Conservation (phyloP, 1,284 basidiomycete species). For the Ganoderma sinense region DNA sequence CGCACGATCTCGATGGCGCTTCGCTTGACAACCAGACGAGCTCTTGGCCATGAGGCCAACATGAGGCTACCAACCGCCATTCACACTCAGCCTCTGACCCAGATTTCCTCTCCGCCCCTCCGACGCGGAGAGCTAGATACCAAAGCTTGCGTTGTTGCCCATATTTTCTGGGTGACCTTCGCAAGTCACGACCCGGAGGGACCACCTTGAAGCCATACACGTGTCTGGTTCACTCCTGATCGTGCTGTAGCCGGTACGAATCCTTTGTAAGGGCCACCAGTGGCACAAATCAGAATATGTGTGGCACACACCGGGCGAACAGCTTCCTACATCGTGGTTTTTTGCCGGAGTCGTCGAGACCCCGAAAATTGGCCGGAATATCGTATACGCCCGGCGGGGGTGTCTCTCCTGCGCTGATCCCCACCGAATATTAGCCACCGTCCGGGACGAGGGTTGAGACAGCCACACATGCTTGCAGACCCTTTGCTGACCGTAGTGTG, state of each 20-base stretch:
- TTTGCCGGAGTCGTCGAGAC: neutral
- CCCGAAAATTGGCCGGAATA: neutral
- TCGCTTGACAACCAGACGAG: conserved; percentile 7
- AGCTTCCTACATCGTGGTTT: neutral
- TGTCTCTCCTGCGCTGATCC: neutral
- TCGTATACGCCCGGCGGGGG: neutral
- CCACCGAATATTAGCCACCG: neutral
- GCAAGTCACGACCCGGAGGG: neutral
- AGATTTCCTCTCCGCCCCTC: conserved; percentile 10
- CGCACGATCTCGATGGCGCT: conserved; percentile 18
- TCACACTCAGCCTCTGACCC: conserved; percentile 22
- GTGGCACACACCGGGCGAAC: conserved; percentile 10
- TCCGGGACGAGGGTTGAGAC: neutral
- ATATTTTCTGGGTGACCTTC: neutral
- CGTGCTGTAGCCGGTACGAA: neutral
- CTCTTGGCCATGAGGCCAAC: conserved; percentile 29
- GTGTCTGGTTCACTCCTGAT: neutral
- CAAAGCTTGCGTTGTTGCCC: neutral
- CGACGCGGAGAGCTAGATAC: neutral
- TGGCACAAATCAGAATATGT: conserved; percentile 18
- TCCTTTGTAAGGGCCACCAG: neutral
- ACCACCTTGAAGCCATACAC: neutral
- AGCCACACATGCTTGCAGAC: neutral
- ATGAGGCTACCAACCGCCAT: conserved; percentile 31
- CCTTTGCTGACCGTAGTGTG: conserved; percentile 15